Base-by-base conservation (phyloP, 1,139 yeast genomes). In the Torulaspora globosa region DNA sequence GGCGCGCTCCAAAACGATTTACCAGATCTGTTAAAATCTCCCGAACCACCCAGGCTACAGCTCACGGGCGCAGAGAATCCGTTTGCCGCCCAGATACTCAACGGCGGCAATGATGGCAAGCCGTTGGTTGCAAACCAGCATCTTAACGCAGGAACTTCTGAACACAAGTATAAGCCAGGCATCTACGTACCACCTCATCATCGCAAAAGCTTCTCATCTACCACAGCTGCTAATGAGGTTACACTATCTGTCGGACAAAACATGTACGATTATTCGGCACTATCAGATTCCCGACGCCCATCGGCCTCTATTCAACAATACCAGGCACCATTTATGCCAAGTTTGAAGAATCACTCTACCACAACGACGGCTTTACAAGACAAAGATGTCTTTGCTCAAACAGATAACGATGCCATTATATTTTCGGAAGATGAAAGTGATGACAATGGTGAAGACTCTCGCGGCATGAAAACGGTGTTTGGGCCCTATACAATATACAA, bases 111-210 rank as follows among this genome's bases (percentile, higher is more conserved):
- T 57, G 5, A 56, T 61, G 3, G 50, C 53, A 5, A 49, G 50
- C 23, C 27, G 10, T 6, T 32, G 23, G 19, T 21, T 21, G 23
- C 23, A 21, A 21, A 16, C 21, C 37, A 38, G 21, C 45, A 30
- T 31, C 52, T 48, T 29, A 50, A 44, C 27, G 35, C 39, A 14
- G 34, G 35, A 11, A 41, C 38, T 36, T 36, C 59, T 9, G 61
- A 59, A 41, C 63, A 57, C 26, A 67, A 67, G 37, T 51, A 44
- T 28, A 61, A 58, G 46, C 50, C 62, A 1, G 66, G 66, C 4
- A 56, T 61, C 24, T 74, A 74, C 51, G 66, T 74, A 12, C 78
- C 77, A 26, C 79, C 79, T 10, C 78, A 74, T 50, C 77, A 73
- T 46, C 66, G 79, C 53, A 66, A 69, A 48, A 66, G 62, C 38